Evolutionary conservation across 441 rosid species (phyloP), one percentile per base, ranked within the genome.

Genomic region (Gossypium davidsonii): DNA sequence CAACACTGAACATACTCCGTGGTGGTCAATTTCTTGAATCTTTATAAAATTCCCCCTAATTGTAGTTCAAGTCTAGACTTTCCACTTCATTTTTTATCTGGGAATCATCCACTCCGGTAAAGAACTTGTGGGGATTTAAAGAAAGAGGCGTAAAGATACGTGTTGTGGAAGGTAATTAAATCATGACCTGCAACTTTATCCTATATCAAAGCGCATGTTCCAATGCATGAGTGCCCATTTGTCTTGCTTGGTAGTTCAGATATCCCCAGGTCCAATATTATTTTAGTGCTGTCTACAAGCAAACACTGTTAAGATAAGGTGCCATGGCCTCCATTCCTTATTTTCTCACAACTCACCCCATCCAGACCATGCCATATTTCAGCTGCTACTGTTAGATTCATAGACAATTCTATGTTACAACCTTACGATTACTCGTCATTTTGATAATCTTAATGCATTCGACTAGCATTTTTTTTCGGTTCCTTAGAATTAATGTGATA

Each of bases 161-260:
- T 55, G 25, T 55, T 55, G 26, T 55, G 60, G 26, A 18, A 8
- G 28, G 55, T 56, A 59, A 58, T 42, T 21, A 42, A 20, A 42
- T 71, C 66, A 71, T 9, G 39, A 20, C 28, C 37, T 12, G 46
- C 9, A 53, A 21, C 44, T 59, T 25, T 15, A 52, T 52, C 57
- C 57, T 5, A 52, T 17, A 52, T 57, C 23, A 28, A 51, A 51
- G 34, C 3, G 62, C 28, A 69, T 31, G 64, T 31, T 34, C 26
- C 55, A 17, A 20, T 3, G 76, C 73, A 67, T 49, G 71, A 56
- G 60, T 57, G 72, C 57, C 68, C 39, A 75, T 68, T 56, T 55
- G 60, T 70, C 72, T 12, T 15, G 39, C 39, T 34, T 34, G 39
- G 39, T 34, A 34, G 39, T 34, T 34, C 39, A 34, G 39, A 34